Evolutionary conservation across 2,329 filamentous ascomycete genomes (phyloP), one percentile per base, ranked within the genome.

Genomic region (Pseudogymnoascus sp.): DNA sequence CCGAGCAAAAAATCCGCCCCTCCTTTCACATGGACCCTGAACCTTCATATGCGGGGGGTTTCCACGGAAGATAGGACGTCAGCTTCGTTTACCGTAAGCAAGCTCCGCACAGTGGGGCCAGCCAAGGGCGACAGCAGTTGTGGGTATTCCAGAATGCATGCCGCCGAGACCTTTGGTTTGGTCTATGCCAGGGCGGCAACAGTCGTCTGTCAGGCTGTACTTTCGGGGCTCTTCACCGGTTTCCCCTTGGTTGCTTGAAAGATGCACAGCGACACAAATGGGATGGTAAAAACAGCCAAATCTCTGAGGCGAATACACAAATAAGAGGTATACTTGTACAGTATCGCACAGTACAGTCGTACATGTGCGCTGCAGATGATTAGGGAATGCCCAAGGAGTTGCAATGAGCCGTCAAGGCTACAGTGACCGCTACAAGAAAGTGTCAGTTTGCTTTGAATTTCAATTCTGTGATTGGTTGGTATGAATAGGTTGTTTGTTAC

Each of bases 111-210:
- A 51, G 44, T 33, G 44, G 27, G 27, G 27, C 5, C 21, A 33
- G 44, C 27, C 13, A 51, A 51, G n/a, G n/a, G 44, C 27, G 44
- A 51, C 44, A 51, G 27, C 44, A 51, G 44, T 25, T 4, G 42
- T 51, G 42, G 42, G 42, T 51, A 51, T 51, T 51, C n/a, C 27
- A 31, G 44, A 51, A 51, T 51, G 44, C 44, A 51, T 51, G 44
- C 27, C 7, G 27, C 44, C 44, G 44, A 31, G 13, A 17, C 44
- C 27, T 4, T 21, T 21, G 29, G 27, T 17, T 51, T 51, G 9
- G 44, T 31, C 44, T 33, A 51, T 51, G 44, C 27, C 44, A 51
- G 44, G 44, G 44, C 44, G 44, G 17, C 27, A 51, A 51, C 27
- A 31, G 13, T 5, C 27, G 13, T 17, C 27, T 8, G 31, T 17